phyloP scores from a whole-genome alignment of 2,329 filamentous ascomycete species.

The Colletotrichum spinosum region DNA sequence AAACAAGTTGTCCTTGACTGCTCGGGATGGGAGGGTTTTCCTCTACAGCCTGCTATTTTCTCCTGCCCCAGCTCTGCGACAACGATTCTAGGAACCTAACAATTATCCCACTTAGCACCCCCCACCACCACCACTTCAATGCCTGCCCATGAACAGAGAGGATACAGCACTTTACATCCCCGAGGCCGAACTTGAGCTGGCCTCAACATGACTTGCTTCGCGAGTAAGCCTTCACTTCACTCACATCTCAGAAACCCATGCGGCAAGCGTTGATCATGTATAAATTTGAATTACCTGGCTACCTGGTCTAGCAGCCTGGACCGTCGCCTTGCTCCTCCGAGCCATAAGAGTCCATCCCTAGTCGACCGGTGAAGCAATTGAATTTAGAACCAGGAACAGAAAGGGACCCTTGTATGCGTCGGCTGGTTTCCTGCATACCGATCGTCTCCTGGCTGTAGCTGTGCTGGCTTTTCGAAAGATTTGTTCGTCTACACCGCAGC shows the following conservation, averaged over 20 bases:
- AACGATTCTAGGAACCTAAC: no score
- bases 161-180: not conserved
- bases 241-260: not conserved
- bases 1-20: no score
- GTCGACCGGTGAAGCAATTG: slow-evolving; percentile 24
- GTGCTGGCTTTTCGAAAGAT: not conserved
- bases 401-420: slow-evolving; percentile 17
- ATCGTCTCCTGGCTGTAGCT: slow-evolving; percentile 17
- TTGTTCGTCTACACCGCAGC: not conserved
- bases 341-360: slow-evolving; percentile 19
- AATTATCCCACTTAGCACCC: no score
- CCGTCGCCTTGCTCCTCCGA: slow-evolving; percentile 30
- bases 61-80: no score
- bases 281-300: slow-evolving; percentile 34
- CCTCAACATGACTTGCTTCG: not conserved
- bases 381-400: slow-evolving; percentile 23
- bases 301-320: slow-evolving; percentile 34
- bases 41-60: no score
- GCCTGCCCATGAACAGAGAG: not conserved
- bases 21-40: no score
- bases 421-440: slow-evolving; percentile 19
- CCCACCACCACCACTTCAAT: no score
- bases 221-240: not conserved
- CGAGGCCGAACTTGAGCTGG: slow-evolving; percentile 3
- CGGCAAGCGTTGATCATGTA: not conserved